Evolutionary conservation across 1,284 basidiomycete species (phyloP), one percentile per base, ranked within the genome.

Genomic region (Ceratobasidium sp.): DNA sequence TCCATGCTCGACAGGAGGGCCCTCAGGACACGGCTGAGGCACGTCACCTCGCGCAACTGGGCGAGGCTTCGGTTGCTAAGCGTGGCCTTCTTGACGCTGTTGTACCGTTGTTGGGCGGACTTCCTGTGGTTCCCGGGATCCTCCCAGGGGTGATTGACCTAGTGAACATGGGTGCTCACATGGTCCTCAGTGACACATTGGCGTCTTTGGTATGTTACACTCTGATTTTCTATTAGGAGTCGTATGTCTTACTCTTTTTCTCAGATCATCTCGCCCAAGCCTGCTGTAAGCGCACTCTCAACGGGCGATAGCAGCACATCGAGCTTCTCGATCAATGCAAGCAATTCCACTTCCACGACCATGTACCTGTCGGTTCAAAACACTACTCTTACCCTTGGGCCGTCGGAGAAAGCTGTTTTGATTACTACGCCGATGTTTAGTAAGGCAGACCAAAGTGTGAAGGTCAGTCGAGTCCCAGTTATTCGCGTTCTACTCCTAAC

Each of bases 351-450:
- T 43, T 58, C 54, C 23, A 46, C 66, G n/a, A 44, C 54, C 21
- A 70, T 70, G 66, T 70, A 70, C n/a, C 23, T 70, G 66, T 9
- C 57, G 8, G 52, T 54, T 41, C 54, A 58, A 38, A 55, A 47
- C 21, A 57, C 43, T 9, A 44, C 38, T 9, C 23, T 43, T 14
- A n/a, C 52, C n/a, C 66, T 70, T 11, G 66, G 52, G 21, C 54
- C 66, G 18, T 30, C 66, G 54, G 28, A 70, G 30, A 57, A 70
- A 38, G 23, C 54, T 14, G 66, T 70, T 11, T 28, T 70, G 28
- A 38, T 70, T 43, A 32, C 66, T 1, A 70, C 57, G 66, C 54
- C 66, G 13, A 58, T 70, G 66, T 55, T 58, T 16, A 16, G 58
- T 14, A 41, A 23, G 21, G 57, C 21, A n/a, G 54, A 70, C 16